phyloP scores from a whole-genome alignment of 495 filamentous ascomycete genomes.

The Lophiostoma macrostomum region DNA sequence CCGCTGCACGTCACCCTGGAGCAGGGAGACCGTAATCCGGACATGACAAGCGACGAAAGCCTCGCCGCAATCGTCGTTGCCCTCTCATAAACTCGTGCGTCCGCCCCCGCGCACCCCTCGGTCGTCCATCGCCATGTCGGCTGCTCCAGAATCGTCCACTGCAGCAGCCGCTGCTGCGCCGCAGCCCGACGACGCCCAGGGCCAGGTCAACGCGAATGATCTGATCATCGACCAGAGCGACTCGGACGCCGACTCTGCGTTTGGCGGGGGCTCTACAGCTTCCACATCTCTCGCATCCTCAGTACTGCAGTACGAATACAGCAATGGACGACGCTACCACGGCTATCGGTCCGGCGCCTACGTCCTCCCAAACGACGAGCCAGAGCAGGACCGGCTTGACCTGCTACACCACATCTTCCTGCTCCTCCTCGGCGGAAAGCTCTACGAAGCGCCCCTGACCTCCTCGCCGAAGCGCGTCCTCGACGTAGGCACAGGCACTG shows the following conservation, averaged over 20 bases:
- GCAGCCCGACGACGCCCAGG: no score
- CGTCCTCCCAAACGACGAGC: slow-evolving; percentile 21
- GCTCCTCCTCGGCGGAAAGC: slow-evolving; percentile 17
- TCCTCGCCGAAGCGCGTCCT: slow-evolving; percentile 18
- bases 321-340: slow-evolving; percentile 34
- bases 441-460: slow-evolving; percentile 26
- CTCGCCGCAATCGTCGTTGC: no score
- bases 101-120: no score
- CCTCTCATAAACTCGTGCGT: no score
- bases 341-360: slow-evolving; percentile 29
- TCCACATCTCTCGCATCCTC: slow-evolving; percentile 28
- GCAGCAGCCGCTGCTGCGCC: no score
- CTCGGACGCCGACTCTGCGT: slow-evolving; percentile 26
- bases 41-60: no score
- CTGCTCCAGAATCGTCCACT: no score
- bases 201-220: no score
- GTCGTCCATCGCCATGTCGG: no score
- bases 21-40: no score
- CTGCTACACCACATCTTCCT: slow-evolving; percentile 29
- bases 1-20: no score
- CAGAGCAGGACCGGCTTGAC: slow-evolving; percentile 25
- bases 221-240: no score
- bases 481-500: slow-evolving; percentile 31
- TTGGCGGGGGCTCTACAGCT: slow-evolving; percentile 16
- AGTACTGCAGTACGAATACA: slow-evolving; percentile 28